phyloP scores from a whole-genome alignment of 169 alveolate species.

The Cryptosporidium ryanae region DNA sequence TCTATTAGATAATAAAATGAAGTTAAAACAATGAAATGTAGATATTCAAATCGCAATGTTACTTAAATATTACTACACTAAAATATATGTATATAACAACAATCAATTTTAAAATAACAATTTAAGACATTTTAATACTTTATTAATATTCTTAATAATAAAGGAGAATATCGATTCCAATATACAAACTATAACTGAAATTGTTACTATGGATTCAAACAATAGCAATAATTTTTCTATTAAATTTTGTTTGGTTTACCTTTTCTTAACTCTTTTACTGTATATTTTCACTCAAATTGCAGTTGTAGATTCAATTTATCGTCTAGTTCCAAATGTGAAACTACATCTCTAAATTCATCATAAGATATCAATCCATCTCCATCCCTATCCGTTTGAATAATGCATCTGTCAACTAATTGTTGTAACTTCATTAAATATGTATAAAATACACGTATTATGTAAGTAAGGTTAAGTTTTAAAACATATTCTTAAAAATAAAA shows the following conservation, averaged over 20 bases:
- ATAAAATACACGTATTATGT: background rate
- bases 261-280: background rate
- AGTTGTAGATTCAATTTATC: constrained; percentile 82
- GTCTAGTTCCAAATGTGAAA: constrained; percentile 84
- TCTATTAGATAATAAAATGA: too few species aligned
- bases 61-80: too few species aligned
- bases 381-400: constrained; percentile 96
- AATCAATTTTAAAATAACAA: too few species aligned
- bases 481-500: background rate
- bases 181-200: too few species aligned
- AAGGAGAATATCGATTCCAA: too few species aligned
- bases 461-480: background rate
- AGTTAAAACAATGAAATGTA: too few species aligned
- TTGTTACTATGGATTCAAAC: too few species aligned
- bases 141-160: too few species aligned
- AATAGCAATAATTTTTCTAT: too few species aligned
- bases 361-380: constrained; percentile 96
- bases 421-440: constrained; percentile 84
- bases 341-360: constrained; percentile 93
- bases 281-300: constrained; percentile 38
- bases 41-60: too few species aligned
- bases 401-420: constrained; percentile 96
- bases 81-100: too few species aligned
- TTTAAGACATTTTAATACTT: too few species aligned
- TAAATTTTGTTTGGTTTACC: background rate